A percentile compares a stretch with the other conserved stretches of the same genome.
Conservation (phyloP, 352 stramenopile species). For the Saprolegnia parasitica region DNA sequence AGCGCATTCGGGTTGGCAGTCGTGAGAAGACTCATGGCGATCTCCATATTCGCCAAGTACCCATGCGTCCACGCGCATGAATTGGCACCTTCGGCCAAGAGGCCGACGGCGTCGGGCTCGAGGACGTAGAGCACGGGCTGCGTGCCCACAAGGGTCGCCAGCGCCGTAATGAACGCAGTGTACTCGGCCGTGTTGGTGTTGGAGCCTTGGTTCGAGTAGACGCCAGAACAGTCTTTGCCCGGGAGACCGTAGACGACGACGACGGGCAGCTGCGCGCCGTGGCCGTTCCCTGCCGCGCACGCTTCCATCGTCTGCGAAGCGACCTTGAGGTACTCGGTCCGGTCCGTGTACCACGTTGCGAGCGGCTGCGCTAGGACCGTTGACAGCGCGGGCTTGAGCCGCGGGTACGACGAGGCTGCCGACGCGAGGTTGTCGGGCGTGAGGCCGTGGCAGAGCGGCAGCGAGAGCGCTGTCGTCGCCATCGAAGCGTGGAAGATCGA, state of each 20-base stretch:
- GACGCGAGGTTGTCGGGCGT: slow-evolving; percentile 17
- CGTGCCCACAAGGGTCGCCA: slow-evolving; percentile 34
- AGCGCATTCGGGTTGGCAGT: slow-evolving; percentile 45
- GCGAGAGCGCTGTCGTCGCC: background rate
- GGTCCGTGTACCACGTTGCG: slow-evolving; percentile 56
- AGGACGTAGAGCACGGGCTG: slow-evolving; percentile 63
- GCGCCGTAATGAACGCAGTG: slow-evolving; percentile 15
- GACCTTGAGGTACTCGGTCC: slow-evolving; percentile 37
- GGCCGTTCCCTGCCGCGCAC: slow-evolving; percentile 14
- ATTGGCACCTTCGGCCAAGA: slow-evolving; percentile 38
- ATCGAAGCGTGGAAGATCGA: background rate
- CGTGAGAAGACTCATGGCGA: slow-evolving; percentile 47
- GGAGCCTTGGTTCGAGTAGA: slow-evolving; percentile 18
- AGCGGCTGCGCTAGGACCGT: slow-evolving; percentile 43
- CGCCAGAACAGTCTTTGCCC: slow-evolving; percentile 27
- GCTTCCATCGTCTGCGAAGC: background rate
- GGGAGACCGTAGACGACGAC: slow-evolving; percentile 31
- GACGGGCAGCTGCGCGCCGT: slow-evolving; percentile 16
- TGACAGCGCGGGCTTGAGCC: slow-evolving; percentile 35
- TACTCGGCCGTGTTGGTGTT: slow-evolving; percentile 30
- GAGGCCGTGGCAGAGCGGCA: slow-evolving; percentile 20
- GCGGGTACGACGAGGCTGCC: slow-evolving; percentile 40
- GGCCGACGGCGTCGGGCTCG: slow-evolving; percentile 55
- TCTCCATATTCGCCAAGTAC: slow-evolving; percentile 52
- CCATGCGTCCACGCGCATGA: slow-evolving; percentile 40